Percentiles rank a stretch among this genome's conserved stretches.
Evolutionary conservation across 2,329 filamentous ascomycete genomes (phyloP).

Genomic region (Dryadomyces quercus-mongolicae): DNA sequence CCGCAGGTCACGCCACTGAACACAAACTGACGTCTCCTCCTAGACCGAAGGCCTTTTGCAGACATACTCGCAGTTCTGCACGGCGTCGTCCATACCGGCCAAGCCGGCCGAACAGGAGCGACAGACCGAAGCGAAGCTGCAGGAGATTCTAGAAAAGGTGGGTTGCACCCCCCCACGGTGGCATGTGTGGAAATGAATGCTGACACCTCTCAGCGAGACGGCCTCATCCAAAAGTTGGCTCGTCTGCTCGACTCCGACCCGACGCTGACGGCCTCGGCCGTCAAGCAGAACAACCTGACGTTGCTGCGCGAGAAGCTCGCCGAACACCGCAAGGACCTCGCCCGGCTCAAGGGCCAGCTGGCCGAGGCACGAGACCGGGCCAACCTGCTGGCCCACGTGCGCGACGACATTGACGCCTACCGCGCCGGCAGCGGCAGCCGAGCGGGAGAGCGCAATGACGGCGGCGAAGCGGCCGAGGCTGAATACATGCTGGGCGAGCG

Average conservation of each 20-base stretch:
- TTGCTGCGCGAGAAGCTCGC: conserved; percentile 82
- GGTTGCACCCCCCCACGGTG: too few relatives aligned
- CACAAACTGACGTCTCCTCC: neutral
- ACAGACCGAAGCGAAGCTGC: conserved; percentile 66
- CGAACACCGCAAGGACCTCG: conserved; percentile 75
- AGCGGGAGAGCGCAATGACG: conserved; percentile 22
- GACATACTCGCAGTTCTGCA: conserved; percentile 82
- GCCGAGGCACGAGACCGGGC: conserved; percentile 70
- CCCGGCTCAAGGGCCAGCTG: conserved; percentile 61
- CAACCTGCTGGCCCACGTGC: conserved; percentile 82
- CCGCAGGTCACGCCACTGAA: neutral
- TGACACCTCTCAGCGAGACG: conserved; percentile 55
- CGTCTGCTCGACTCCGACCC: conserved; percentile 91
- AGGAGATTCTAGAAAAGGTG: conserved; percentile 76
- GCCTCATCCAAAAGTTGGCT: conserved; percentile 66
- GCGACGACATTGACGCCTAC: conserved; percentile 85
- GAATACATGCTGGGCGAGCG: conserved; percentile 97
- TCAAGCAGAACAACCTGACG: conserved; percentile 94
- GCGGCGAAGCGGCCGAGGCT: conserved; percentile 69
- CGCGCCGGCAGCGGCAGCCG: conserved; percentile 48
- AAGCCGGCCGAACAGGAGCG: conserved; percentile 80
- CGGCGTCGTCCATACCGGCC: conserved; percentile 62
- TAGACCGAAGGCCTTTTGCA: conserved; percentile 79
- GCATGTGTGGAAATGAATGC: neutral
- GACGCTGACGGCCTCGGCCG: conserved; percentile 70